Base-by-base conservation (phyloP, 495 filamentous ascomycete genomes). In the Chaetomium tenue region DNA sequence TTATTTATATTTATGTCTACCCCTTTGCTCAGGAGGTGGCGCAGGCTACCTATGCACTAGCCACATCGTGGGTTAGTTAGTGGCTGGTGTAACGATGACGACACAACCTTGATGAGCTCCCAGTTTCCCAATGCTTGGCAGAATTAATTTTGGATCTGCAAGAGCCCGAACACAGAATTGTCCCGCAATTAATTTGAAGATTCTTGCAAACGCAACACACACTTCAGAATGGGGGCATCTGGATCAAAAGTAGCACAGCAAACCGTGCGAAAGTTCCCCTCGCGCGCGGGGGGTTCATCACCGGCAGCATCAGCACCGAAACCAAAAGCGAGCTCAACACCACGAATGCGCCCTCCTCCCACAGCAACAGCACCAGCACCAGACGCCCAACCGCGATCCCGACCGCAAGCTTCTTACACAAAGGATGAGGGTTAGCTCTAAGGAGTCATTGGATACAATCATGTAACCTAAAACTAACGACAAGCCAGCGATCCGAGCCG, bases 251-350 rank as follows among this genome's bases (percentile, higher is more conserved):
- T 66, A 50, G 77, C 73, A 46, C 73, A 79, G 56, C 66, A 72
- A 33, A 71, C 68, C 7, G 66, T 71, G 60, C 78, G 79, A 39
- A 79, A 75, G 37, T 81, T 79, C 54, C 79, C 79, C 12, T 65
- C 76, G 11, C 71, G 77, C 60, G 64, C 76, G 18, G 72, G 77
- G 2, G 74, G 76, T 37, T 69, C 66, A 16, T 69, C 56, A 11
- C 63, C 68, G 25, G 26, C 64, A 23, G 52, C 76, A 20, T 59
- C 70, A 13, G 65, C 33, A 12, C 33, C 71, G 44, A 62, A n/a
- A 11, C 40, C 60, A 30, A 9, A 58, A 13, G 13, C 40, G 33
- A 33, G 51, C 9, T 18, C 61, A 48, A 40, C 61, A 1, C 51
- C 68, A 20, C 46, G 63, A 8, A 63, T 73, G n/a, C 22, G 69